Conservation (phyloP, 2,329 filamentous ascomycete genomes). For the Celoporthe dispersa region DNA sequence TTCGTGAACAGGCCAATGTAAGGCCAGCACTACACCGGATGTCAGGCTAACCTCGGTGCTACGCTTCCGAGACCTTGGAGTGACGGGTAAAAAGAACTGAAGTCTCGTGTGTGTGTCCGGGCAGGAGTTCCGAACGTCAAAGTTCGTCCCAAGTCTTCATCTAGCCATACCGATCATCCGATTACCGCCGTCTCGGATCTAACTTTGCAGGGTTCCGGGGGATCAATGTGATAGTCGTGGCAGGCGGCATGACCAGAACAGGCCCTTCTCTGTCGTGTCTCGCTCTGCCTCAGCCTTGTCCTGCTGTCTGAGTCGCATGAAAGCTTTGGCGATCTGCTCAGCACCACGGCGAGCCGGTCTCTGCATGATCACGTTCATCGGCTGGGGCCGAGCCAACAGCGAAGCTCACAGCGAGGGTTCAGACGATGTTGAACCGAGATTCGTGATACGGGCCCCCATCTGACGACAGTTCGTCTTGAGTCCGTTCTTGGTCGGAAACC, state of each 20-base stretch:
- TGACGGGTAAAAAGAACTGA: not conserved
- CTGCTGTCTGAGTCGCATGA: not conserved
- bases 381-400: not conserved
- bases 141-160: conserved; percentile 11
- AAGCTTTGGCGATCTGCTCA: not conserved
- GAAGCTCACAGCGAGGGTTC: not conserved
- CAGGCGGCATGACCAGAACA: not conserved
- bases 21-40: not conserved
- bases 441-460: not conserved
- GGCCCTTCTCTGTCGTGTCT: not conserved
- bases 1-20: not conserved
- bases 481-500: not conserved
- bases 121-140: not conserved
- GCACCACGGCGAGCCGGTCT: not conserved
- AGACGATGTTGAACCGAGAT: not conserved
- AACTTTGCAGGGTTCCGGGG: conserved; percentile 1
- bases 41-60: not conserved
- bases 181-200: not conserved
- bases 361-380: not conserved
- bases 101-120: not conserved
- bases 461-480: not conserved
- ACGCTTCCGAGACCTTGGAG: not conserved
- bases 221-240: not conserved
- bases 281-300: not conserved
- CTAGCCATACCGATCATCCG: not conserved